These are phyloP conservation scores for Psilocybe sp. DNA, from an alignment of 768 basidiomycete species.

Conservation along the genomic window DNA sequence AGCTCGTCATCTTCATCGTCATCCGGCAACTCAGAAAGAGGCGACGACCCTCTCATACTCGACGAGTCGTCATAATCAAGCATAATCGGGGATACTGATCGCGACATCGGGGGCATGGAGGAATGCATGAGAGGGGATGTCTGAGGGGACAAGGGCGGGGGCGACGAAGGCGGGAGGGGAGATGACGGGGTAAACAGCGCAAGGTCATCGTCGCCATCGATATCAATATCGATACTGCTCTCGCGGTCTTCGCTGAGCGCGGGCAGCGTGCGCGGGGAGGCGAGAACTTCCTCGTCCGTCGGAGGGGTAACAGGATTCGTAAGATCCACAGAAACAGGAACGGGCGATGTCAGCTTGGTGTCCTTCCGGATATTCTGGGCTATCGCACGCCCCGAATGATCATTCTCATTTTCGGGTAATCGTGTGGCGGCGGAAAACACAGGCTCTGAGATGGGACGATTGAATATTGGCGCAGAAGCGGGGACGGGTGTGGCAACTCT, in stretches of 20 bases:
- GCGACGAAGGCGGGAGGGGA: slow-evolving; percentile 38
- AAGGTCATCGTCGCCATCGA: slow-evolving; percentile 17
- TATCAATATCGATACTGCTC: slow-evolving; percentile 27
- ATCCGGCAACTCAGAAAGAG: slow-evolving; percentile 21
- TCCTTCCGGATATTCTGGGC: too few species aligned
- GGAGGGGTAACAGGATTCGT: slow-evolving; percentile 21
- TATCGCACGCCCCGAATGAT: too few species aligned
- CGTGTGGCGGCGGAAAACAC: too few species aligned
- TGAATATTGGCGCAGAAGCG: too few species aligned
- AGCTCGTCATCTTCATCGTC: slow-evolving; percentile 19
- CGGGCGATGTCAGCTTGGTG: too few species aligned
- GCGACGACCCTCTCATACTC: slow-evolving; percentile 19
- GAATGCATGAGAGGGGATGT: slow-evolving; percentile 28
- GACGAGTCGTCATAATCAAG: slow-evolving; percentile 15
- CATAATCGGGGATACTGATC: slow-evolving; percentile 31
- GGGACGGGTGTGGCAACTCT: too few species aligned
- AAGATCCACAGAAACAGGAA: too few species aligned
- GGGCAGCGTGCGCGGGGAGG: slow-evolving; percentile 20
- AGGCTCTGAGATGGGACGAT: too few species aligned
- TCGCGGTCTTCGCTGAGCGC: slow-evolving; percentile 30
- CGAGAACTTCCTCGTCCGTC: slow-evolving; percentile 29
- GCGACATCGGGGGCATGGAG: slow-evolving; percentile 31
- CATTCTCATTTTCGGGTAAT: too few species aligned
- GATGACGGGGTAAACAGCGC: slow-evolving; percentile 27
- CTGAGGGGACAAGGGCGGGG: slow-evolving; percentile 43